phyloP scores from a whole-genome alignment of 768 basidiomycete species.

The Boletus rex-veris region DNA sequence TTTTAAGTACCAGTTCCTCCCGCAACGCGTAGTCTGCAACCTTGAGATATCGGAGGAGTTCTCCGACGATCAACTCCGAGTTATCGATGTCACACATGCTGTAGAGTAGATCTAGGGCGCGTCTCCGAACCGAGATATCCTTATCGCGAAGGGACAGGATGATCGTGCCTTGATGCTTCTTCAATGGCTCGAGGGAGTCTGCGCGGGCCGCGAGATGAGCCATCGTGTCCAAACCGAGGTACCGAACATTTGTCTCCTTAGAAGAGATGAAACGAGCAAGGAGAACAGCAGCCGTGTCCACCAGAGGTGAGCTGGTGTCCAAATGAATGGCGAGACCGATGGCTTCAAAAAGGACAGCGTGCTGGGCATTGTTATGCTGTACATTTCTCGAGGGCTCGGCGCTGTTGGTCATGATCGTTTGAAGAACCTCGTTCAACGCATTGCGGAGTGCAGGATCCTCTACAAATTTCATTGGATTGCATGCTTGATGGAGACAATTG shows the following conservation, averaged over 20 bases:
- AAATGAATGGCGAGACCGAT: constrained; percentile 95
- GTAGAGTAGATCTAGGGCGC: constrained; percentile 93
- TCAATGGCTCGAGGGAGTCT: constrained; percentile 87
- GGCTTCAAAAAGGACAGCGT: constrained; percentile 97
- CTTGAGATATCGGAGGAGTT: constrained; percentile 87
- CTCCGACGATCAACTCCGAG: constrained; percentile 92
- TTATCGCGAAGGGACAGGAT: constrained; percentile 93
- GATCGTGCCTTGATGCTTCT: constrained; percentile 94
- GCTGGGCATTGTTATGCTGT: constrained; percentile 98
- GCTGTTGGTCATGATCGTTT: constrained; percentile 87
- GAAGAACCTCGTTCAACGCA: constrained; percentile 77
- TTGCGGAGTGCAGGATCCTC: constrained; percentile 80
- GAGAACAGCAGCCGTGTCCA: constrained; percentile 82
- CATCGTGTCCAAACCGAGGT: constrained; percentile 97
- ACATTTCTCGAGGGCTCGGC: constrained; percentile 91
- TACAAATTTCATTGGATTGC: constrained; percentile 30
- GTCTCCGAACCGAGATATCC: constrained; percentile 92
- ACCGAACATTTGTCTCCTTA: constrained; percentile 97
- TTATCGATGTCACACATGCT: constrained; percentile 99
- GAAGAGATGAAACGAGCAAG: constrained; percentile 96
- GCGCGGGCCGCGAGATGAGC: constrained; percentile 95
- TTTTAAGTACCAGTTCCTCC: constrained; percentile 99
- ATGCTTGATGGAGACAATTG: neutral
- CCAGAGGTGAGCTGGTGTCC: constrained; percentile 86
- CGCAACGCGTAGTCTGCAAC: constrained; percentile 96